Evolutionary conservation across 164 flowering plant species (phyloP).

Genomic region (Umbilicus rupestris): DNA sequence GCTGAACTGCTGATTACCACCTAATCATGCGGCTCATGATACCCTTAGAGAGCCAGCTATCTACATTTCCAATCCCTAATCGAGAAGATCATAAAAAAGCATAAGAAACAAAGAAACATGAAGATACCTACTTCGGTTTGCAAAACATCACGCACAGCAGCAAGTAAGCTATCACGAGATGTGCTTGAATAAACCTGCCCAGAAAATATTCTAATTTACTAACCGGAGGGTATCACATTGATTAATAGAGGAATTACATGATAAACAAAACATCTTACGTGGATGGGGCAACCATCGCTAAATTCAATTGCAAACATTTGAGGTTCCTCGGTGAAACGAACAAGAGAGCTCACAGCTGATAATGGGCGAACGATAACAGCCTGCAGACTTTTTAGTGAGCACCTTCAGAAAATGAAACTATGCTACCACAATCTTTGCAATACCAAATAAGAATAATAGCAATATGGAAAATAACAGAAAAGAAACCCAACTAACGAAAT

Average conservation of each 20-base stretch:
- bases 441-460: conserved; percentile 6
- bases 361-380: conserved; percentile 92
- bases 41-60: background rate
- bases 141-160: conserved; percentile 85
- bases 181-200: conserved; percentile 93
- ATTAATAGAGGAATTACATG: background rate
- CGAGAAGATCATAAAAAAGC: background rate
- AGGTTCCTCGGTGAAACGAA: conserved; percentile 96
- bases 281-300: conserved; percentile 91
- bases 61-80: background rate
- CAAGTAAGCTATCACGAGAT: conserved; percentile 89
- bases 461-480: background rate
- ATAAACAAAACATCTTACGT: conserved; percentile 39
- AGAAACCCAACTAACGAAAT: background rate
- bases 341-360: conserved; percentile 78
- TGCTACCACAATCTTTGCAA: conserved; percentile 4
- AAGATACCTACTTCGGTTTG: conserved; percentile 90
- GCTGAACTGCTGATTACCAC: background rate
- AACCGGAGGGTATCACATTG: conserved; percentile 2
- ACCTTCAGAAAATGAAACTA: conserved; percentile 17
- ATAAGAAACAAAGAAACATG: conserved; percentile 22
- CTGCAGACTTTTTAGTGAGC: conserved; percentile 47
- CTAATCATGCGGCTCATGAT: background rate
- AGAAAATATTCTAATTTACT: conserved; percentile 17
- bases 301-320: conserved; percentile 99